These are phyloP conservation scores for Botryotinia convoluta DNA, from an alignment of 2,329 filamentous ascomycete genomes.

Conservation along the genomic window DNA sequence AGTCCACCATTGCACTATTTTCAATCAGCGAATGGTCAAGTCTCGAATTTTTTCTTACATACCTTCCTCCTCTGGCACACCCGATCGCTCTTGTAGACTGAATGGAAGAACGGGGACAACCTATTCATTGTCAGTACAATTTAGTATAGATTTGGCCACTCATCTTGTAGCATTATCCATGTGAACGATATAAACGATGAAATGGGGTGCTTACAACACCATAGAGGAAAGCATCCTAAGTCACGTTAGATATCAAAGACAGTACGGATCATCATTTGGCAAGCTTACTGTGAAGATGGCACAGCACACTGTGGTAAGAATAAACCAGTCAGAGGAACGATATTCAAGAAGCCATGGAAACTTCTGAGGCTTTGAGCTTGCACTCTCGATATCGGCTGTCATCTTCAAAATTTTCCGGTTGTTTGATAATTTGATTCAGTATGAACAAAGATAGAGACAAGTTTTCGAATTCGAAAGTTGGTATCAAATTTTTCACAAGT, in stretches of 20 bases:
- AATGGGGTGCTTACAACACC: conserved; percentile 40
- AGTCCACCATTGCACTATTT: conserved; percentile 21
- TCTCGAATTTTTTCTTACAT: neutral
- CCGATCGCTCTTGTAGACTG: conserved; percentile 53
- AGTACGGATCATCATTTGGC: neutral
- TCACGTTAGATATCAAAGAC: conserved; percentile 19
- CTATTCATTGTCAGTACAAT: conserved; percentile 14
- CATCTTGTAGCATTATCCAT: neutral
- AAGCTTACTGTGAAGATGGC: conserved; percentile 21
- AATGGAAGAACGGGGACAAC: conserved; percentile 70
- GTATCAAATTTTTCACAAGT: neutral
- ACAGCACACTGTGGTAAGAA: conserved; percentile 22
- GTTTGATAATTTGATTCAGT: neutral
- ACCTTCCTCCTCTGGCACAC: conserved; percentile 45
- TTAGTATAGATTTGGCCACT: neutral
- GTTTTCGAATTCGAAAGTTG: neutral
- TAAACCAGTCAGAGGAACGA: conserved; percentile 23
- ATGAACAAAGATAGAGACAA: neutral
- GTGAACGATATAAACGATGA: neutral
- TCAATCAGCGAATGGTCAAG: neutral
- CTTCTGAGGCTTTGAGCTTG: conserved; percentile 1
- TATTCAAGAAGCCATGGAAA: conserved; percentile 26
- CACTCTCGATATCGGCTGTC: conserved; percentile 13
- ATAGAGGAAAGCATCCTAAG: conserved; percentile 57
- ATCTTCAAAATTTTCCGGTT: conserved; percentile 3